phyloP scores from a whole-genome alignment of 1,284 basidiomycete genomes.

The Schizophyllum amplum region DNA sequence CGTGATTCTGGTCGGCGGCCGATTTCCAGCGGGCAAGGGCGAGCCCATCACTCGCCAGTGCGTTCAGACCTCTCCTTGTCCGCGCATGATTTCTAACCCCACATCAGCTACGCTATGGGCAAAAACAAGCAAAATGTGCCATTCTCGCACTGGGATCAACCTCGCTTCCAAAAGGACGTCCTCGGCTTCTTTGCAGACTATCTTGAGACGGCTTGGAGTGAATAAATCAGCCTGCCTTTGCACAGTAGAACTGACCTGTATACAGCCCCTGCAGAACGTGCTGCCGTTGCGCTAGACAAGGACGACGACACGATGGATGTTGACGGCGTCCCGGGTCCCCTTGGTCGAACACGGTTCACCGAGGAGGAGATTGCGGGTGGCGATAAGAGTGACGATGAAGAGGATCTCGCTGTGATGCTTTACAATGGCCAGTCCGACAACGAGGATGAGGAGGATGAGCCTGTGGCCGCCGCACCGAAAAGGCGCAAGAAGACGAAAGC shows the following conservation, averaged over 20 bases:
- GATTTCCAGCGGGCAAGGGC: neutral
- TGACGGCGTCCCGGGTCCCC: too few species aligned
- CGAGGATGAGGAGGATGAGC: too few species aligned
- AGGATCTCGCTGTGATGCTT: too few species aligned
- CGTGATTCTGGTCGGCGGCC: neutral
- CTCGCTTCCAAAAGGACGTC: neutral
- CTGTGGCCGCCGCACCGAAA: too few species aligned
- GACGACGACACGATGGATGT: too few species aligned
- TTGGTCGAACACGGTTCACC: neutral
- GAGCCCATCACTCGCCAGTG: neutral
- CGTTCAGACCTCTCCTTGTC: too few species aligned
- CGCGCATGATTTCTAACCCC: too few species aligned
- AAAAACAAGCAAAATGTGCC: neutral
- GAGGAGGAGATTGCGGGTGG: neutral
- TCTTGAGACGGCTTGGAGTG: constrained; percentile 4
- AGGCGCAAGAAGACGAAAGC: too few species aligned
- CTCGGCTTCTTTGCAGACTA: neutral
- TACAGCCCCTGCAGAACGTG: neutral
- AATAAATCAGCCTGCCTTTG: too few species aligned
- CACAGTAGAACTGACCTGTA: too few species aligned
- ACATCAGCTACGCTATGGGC: neutral
- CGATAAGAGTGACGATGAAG: neutral
- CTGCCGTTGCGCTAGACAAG: too few species aligned
- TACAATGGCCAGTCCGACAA: neutral
- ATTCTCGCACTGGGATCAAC: constrained; percentile 1